A percentile compares a stretch with the other conserved stretches of the same genome.
Evolutionary conservation across 2,329 filamentous ascomycete species (phyloP).

Genomic region (Colletotrichum tabaci): DNA sequence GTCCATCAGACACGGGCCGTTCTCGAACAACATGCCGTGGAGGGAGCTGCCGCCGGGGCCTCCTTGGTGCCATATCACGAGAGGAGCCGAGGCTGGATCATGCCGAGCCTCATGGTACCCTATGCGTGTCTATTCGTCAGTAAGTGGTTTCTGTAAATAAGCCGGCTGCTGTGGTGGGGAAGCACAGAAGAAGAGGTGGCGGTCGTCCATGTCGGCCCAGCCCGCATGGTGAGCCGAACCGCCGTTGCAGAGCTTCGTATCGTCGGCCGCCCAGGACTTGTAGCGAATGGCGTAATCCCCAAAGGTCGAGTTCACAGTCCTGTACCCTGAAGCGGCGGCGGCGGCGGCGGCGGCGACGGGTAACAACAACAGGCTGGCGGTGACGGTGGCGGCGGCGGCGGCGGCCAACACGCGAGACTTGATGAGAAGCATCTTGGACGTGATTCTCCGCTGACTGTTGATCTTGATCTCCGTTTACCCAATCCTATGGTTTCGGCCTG

Average conservation of each 20-base stretch:
- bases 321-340: slow-evolving; percentile 10
- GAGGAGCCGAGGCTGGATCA: slow-evolving; percentile 53
- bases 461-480: no score
- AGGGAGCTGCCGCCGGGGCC: slow-evolving; percentile 72
- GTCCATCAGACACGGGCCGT: slow-evolving; percentile 65
- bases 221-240: slow-evolving; percentile 18
- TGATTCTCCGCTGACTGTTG: no score
- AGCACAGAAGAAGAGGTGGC: slow-evolving; percentile 32
- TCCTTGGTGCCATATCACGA: slow-evolving; percentile 70
- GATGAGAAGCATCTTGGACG: no score
- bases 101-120: slow-evolving; percentile 49
- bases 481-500: no score
- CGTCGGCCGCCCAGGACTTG: slow-evolving; percentile 27
- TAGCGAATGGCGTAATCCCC: slow-evolving; percentile 14
- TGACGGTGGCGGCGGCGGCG: no score
- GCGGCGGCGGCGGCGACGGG: slow-evolving; percentile 9
- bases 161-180: neutral
- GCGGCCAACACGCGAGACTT: no score
- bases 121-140: slow-evolving; percentile 49
- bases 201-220: slow-evolving; percentile 22
- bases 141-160: no score
- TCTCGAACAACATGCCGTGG: slow-evolving; percentile 66
- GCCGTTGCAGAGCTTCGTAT: slow-evolving; percentile 16
- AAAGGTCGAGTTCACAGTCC: slow-evolving; percentile 18
- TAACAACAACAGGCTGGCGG: no score